Base-by-base conservation (phyloP, 2,329 filamentous ascomycete genomes). In the Xylaria multiplex region DNA sequence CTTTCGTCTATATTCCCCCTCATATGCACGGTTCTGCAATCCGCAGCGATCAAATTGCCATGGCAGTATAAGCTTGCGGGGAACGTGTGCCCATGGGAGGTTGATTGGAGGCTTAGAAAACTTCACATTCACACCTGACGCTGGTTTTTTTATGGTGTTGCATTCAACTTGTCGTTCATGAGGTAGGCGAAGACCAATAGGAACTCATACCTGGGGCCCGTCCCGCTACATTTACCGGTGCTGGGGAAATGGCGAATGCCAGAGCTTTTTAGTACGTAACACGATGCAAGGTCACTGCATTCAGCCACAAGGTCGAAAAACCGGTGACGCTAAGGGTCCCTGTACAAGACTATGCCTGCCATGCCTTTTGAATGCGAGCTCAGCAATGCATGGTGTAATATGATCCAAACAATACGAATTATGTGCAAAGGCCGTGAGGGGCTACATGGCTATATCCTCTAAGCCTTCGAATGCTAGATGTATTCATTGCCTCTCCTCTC, bases 191-290 rank as follows among this genome's bases (percentile, higher is more conserved):
- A 43, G 27, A 35, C 56, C 64, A 68, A 64, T 61, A 55, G 65
- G 50, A 54, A 58, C 22, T 40, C 59, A 48, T 67, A 62, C 61
- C 58, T 46, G 16, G 55, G 70, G 59, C 52, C 71, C 70, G 69
- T 71, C 59, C 73, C 73, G 72, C 69, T 49, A 60, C 65, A 52
- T 43, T 62, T 69, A 66, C 66, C 69, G 62, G 62, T 61, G 60
- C 24, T 53, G 45, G 52, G 59, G 49, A n/a, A 64, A 60, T 59
- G 32, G 68, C 70, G 69, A 72, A 75, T 74, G 56, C 70, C 45
- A 71, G 64, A 60, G 66, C 40, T 71, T 72, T 48, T 50, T 59
- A 64, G 68, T 75, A 76, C 73, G 74, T 75, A 74, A 76, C 69
- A 64, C 56, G 64, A 69, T 68, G 63, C 49, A 64, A 60, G 57